Evolutionary conservation across 768 basidiomycete species (phyloP).

Genomic region (Boletellus sp.): DNA sequence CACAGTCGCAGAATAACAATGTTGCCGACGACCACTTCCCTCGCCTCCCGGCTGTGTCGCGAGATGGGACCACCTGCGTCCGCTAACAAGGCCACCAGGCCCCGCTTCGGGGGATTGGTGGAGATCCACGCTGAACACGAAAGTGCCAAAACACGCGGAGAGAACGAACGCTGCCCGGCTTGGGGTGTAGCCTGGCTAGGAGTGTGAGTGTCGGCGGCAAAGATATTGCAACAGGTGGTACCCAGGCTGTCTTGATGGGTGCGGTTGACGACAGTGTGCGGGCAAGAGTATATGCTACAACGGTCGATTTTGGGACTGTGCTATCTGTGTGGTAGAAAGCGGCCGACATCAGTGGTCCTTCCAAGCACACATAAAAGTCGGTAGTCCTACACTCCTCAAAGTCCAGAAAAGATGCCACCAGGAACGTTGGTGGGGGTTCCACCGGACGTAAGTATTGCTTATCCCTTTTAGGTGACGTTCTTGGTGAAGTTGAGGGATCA

Average conservation of each 20-base stretch:
- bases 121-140: conserved; percentile 35
- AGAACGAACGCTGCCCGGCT: conserved; percentile 38
- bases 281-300: conserved; percentile 30
- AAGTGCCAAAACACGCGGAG: conserved; percentile 45
- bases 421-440: conserved; percentile 38
- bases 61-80: conserved; percentile 43
- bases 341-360: neutral
- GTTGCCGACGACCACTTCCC: conserved; percentile 45
- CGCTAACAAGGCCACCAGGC: conserved; percentile 47
- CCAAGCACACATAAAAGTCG: neutral
- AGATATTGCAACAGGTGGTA: conserved; percentile 16
- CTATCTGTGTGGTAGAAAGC: conserved; percentile 38
- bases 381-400: conserved; percentile 54
- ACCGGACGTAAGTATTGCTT: conserved; percentile 17
- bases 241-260: conserved; percentile 38
- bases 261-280: conserved; percentile 29
- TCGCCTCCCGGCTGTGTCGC: conserved; percentile 29
- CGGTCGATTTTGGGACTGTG: conserved; percentile 36
- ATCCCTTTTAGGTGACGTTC: conserved; percentile 28
- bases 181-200: conserved; percentile 19
- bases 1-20: conserved; percentile 55
- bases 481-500: conserved; percentile 25
- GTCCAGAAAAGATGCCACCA: conserved; percentile 54
- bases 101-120: conserved; percentile 28
- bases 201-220: conserved; percentile 2